Percentiles rank a stretch among this genome's conserved stretches.
phyloP scores from a whole-genome alignment of 2,329 filamentous ascomycete species.

The Aspergillus sp. region DNA sequence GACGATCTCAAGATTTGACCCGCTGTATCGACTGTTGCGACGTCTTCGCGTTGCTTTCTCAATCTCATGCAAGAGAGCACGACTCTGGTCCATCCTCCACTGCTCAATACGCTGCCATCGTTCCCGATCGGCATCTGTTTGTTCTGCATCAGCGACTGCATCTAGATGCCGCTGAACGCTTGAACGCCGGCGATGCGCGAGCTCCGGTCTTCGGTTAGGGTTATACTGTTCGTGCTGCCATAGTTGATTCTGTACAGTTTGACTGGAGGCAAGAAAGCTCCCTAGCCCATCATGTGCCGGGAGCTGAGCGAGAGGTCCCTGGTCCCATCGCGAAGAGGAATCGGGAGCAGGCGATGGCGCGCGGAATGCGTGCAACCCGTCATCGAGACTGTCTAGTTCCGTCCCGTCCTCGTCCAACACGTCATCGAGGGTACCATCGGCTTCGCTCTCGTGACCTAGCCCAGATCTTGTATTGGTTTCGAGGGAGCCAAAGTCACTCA shows the following conservation, averaged over 20 bases:
- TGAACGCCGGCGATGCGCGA: slow-evolving; percentile 56
- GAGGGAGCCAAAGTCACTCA: slow-evolving; percentile 81
- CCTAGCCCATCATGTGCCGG: slow-evolving; percentile 91
- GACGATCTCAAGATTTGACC: slow-evolving; percentile 21
- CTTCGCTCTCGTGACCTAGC: slow-evolving; percentile 24
- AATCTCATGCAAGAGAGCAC: slow-evolving; percentile 82
- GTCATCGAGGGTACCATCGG: slow-evolving; percentile 60
- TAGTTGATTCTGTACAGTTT: slow-evolving; percentile 75
- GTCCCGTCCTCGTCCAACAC: slow-evolving; percentile 59
- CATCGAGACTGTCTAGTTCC: slow-evolving; percentile 91
- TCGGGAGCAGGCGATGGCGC: slow-evolving; percentile 57
- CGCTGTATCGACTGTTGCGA: slow-evolving; percentile 40
- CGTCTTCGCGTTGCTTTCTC: slow-evolving; percentile 79
- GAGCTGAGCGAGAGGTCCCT: slow-evolving; percentile 71
- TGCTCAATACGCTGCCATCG: slow-evolving; percentile 83
- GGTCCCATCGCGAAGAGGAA: slow-evolving; percentile 51
- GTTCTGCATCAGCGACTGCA: slow-evolving; percentile 60
- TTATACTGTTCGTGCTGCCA: slow-evolving; percentile 90
- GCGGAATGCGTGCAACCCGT: slow-evolving; percentile 86
- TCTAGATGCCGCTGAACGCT: slow-evolving; percentile 63
- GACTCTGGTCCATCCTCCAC: slow-evolving; percentile 91
- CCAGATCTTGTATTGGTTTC: slow-evolving; percentile 69
- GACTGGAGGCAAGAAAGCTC: slow-evolving; percentile 72
- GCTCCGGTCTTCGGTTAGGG: slow-evolving; percentile 62
- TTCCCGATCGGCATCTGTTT: slow-evolving; percentile 68